Conservation (phyloP, 176 grass and related monocot genomes). For the Coix lacrymajobi region DNA sequence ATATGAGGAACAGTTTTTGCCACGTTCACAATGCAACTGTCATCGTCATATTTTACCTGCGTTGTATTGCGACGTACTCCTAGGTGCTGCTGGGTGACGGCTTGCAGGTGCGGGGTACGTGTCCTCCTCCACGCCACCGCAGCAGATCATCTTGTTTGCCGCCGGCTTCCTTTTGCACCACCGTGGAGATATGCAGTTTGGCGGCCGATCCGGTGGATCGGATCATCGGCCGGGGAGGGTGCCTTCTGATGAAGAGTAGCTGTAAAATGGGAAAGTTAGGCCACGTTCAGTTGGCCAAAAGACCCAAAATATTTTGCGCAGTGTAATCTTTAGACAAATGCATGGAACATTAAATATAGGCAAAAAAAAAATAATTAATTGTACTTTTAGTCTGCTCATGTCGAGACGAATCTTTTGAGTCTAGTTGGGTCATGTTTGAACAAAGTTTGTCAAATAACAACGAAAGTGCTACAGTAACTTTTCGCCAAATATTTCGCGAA, state of each 20-base stretch:
- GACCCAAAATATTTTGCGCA: no score
- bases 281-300: no score
- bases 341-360: no score
- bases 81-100: slow-evolving; percentile 17
- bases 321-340: no score
- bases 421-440: no score
- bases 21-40: no score
- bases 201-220: neutral
- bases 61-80: slow-evolving; percentile 9
- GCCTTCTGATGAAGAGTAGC: neutral
- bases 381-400: no score
- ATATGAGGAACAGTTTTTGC: neutral
- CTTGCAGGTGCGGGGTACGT: slow-evolving; percentile 20
- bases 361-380: no score
- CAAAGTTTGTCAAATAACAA: no score
- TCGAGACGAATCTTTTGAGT: no score
- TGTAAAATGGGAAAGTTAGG: neutral
- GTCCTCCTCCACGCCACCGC: slow-evolving; percentile 33
- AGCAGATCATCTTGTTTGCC: slow-evolving; percentile 32
- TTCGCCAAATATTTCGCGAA: no score
- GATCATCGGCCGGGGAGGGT: neutral
- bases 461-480: no score
- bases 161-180: neutral
- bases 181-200: neutral
- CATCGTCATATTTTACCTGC: slow-evolving; percentile 36